These are phyloP conservation scores for Davidsoniella eucalypti DNA, from an alignment of 2,329 filamentous ascomycete genomes.

Conservation along the genomic window DNA sequence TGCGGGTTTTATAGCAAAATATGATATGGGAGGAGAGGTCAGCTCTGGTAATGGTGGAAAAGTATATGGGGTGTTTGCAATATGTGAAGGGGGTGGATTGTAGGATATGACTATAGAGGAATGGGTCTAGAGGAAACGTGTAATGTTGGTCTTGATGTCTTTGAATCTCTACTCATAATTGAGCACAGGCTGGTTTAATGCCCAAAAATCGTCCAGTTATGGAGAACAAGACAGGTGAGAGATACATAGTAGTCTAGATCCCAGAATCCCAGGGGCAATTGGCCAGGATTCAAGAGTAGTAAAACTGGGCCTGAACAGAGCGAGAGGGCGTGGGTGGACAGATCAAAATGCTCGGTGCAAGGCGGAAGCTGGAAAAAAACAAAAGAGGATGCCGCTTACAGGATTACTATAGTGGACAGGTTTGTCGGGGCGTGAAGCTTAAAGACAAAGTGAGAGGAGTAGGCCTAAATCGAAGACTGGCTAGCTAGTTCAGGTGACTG, in stretches of 20 bases:
- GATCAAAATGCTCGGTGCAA: background rate
- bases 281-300: conserved; percentile 1
- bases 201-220: background rate
- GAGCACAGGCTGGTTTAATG: background rate
- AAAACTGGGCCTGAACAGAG: conserved; percentile 6
- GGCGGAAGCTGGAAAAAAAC: background rate
- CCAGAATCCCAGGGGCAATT: conserved; percentile 4
- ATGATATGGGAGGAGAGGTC: background rate
- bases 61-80: background rate
- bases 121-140: conserved; percentile 8
- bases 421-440: background rate
- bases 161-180: background rate
- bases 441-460: too few relatives aligned
- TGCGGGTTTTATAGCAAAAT: conserved; percentile 7
- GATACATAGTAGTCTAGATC: conserved; percentile 1
- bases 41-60: background rate
- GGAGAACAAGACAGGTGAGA: too few relatives aligned
- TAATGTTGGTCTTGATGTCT: conserved; percentile 4
- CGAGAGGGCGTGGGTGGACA: conserved; percentile 6
- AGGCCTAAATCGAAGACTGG: too few relatives aligned
- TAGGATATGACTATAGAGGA: background rate
- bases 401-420: background rate
- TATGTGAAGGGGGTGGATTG: background rate
- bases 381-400: too few relatives aligned
- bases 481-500: too few relatives aligned